These are phyloP conservation scores for Sarocladiaceae sp. DNA, from an alignment of 2,329 filamentous ascomycete species.

Conservation along the genomic window DNA sequence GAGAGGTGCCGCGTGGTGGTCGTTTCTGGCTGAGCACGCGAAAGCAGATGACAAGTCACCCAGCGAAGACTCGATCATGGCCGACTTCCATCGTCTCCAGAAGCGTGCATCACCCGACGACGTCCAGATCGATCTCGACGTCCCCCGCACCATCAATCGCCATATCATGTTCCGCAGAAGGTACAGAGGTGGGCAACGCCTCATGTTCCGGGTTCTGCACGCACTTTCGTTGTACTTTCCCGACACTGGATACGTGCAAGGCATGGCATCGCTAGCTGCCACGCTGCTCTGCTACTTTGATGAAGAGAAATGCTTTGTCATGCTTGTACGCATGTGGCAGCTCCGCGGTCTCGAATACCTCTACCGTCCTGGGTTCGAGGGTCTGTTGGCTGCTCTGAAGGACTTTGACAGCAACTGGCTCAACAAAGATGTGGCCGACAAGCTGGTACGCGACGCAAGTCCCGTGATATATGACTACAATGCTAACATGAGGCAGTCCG, in stretches of 20 bases:
- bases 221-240: slow-evolving; percentile 87
- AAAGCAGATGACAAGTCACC: slow-evolving; percentile 53
- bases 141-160: slow-evolving; percentile 86
- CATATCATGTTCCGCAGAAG: slow-evolving; percentile 96
- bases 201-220: slow-evolving; percentile 89
- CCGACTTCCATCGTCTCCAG: slow-evolving; percentile 67
- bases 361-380: slow-evolving; percentile 77
- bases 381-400: slow-evolving; percentile 76
- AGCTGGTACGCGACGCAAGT: slow-evolving; percentile 72
- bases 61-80: slow-evolving; percentile 65
- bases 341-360: slow-evolving; percentile 78
- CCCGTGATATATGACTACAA: background rate
- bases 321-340: slow-evolving; percentile 93
- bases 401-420: slow-evolving; percentile 88
- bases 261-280: slow-evolving; percentile 90
- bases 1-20: slow-evolving; percentile 90
- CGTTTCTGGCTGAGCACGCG: slow-evolving; percentile 77
- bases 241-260: slow-evolving; percentile 90
- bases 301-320: slow-evolving; percentile 88
- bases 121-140: slow-evolving; percentile 94
- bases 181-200: slow-evolving; percentile 85
- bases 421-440: slow-evolving; percentile 68
- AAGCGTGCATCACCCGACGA: slow-evolving; percentile 76
- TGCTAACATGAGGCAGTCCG: slow-evolving; percentile 42
- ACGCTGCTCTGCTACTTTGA: slow-evolving; percentile 96